Base-by-base conservation (phyloP, 345 rosid species). In the Gossypium rotundifolium region DNA sequence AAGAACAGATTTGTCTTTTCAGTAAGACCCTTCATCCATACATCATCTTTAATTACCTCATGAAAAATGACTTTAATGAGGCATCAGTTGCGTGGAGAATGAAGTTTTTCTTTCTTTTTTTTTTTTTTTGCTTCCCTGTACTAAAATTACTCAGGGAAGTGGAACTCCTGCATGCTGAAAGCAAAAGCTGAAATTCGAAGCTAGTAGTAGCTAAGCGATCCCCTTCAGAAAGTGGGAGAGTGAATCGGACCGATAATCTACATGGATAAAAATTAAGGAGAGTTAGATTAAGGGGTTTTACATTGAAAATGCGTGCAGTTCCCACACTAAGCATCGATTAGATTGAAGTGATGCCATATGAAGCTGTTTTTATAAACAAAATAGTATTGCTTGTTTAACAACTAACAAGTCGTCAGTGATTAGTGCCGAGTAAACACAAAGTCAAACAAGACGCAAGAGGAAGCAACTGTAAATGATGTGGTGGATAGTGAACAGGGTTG, bases 321-420 rank as follows among this genome's bases (percentile, higher is more conserved):
- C 78, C 73, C 78, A 60, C 40, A 76, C 67, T 71, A 69, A 78
- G 87, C 76, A 65, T 74, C 71, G 70, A 75, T 67, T 59, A 17
- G 80, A 57, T n/a, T 46, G 29, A 64, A 71, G 74, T 78, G 82
- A 84, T 70, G 84, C 78, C 81, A 80, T 17, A 9, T 74, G 76
- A 61, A 73, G 75, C 33, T 27, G 1, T 44, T 13, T 73, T 20
- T 54, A 0, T 0, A 5, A 52, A 18, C 25, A 27, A 33, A 33
- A 29, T 14, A 27, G 4, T 62, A 48, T 78, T 78, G 85, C 87
- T 84, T 82, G 77, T 71, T 66, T 14, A 75, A 76, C 58, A 76
- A 65, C 1, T 23, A 23, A 23, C 58, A 76, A 65, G 76, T 54
- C 40, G 79, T 68, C 87, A 82, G 84, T n/a, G 25, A 53, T 13